Evolutionary conservation across 2,329 filamentous ascomycete species (phyloP), one percentile per base, ranked within the genome.

Genomic region (Fusarium brevicatenulatum): DNA sequence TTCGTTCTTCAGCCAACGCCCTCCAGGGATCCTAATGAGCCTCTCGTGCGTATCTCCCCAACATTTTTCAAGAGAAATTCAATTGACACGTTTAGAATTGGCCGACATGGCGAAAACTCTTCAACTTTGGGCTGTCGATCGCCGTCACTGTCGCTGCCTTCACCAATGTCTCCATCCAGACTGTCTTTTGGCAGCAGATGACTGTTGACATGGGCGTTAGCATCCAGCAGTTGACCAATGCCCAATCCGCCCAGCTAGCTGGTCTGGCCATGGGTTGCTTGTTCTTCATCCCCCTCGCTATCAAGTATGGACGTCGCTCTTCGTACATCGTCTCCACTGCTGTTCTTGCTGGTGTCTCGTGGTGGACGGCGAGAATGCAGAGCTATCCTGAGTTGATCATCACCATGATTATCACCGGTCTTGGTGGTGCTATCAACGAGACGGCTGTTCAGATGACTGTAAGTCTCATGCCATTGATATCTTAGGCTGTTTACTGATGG

Each of bases 381-480:
- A 70, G 64, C 4, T 56, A 70, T 30, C 25, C 66, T 5, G 76
- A 81, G 43, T 30, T 81, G n/a, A 76, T 77, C 18, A 9, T 75
- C 4, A 78, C 73, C 7, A 75, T 76, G 30, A 23, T 80, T 0
- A 63, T 81, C 0, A 78, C 78, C 12, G 82, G 83, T 0, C 59
- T 84, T 21, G 80, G 81, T 4, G 82, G 81, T 8, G 80, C 82
- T 5, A 80, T 81, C 2, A 84, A 83, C n/a, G 82, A 84, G 49
- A 80, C 81, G 3, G 79, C 81, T 19, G 78, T 78, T 1, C 81
- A 83, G 49, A 83, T 85, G 71, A 84, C 81, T 2, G 79, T 80
- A 11, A 68, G 73, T 62, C 0, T 1, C 5, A 9, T 13, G 1
- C 1, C 0, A 1, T 6, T 2, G 7, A 19, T 0, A 2, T 5